phyloP scores from a whole-genome alignment of 2,329 filamentous ascomycete species.

The Coleophoma eucalyptorum region DNA sequence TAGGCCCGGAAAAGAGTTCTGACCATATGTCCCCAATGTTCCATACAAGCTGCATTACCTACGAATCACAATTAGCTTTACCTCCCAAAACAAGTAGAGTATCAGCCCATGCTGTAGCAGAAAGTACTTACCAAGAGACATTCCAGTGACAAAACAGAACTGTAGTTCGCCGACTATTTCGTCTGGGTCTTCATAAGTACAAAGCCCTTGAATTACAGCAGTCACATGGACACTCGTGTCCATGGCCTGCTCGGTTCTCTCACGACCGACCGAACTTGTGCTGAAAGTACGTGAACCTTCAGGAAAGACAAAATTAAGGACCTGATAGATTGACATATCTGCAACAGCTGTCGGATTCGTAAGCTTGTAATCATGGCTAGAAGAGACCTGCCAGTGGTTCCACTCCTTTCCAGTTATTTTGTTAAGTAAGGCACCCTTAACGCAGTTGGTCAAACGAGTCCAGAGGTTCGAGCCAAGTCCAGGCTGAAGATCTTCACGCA shows the following conservation, averaged over 20 bases:
- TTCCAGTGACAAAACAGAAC: conserved; percentile 53
- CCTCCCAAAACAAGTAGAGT: not conserved
- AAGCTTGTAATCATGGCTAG: conserved; percentile 42
- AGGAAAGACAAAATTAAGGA: conserved; percentile 45
- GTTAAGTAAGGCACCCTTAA: conserved; percentile 40
- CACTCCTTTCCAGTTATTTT: conserved; percentile 40
- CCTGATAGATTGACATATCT: conserved; percentile 26
- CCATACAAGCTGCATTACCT: conserved; percentile 54
- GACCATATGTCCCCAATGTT: conserved; percentile 59
- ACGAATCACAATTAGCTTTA: not conserved
- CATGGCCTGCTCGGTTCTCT: conserved; percentile 38
- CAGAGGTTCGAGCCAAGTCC: conserved; percentile 37
- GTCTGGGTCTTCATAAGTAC: conserved; percentile 27
- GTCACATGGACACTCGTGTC: conserved; percentile 47
- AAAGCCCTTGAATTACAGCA: conserved; percentile 31
- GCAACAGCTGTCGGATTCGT: not conserved
- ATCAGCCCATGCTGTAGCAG: too few relatives aligned
- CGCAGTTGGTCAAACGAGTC: conserved; percentile 45
- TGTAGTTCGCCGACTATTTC: conserved; percentile 58
- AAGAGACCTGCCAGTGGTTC: conserved; percentile 49
- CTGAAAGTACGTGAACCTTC: conserved; percentile 39
- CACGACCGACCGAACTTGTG: conserved; percentile 26
- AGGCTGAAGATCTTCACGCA: not conserved
- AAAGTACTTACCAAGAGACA: conserved; percentile 36
- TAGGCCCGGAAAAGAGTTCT: conserved; percentile 48